phyloP scores from a whole-genome alignment of 306 rosid species.

The Sicyos edulis region DNA sequence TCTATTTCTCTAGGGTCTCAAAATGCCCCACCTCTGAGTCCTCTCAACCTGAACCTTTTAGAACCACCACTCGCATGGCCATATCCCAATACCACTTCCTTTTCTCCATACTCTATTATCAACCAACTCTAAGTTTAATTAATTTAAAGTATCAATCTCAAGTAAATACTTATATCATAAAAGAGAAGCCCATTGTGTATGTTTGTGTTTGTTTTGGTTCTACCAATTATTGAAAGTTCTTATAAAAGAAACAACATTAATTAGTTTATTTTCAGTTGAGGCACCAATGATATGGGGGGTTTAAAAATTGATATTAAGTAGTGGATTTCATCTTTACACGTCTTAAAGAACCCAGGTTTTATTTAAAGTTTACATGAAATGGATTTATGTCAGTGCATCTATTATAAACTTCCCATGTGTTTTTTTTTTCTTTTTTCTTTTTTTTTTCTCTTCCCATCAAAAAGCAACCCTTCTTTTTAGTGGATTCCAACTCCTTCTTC shows the following conservation, averaged over 20 bases:
- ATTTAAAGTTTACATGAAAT: background rate
- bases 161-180: too few relatives aligned
- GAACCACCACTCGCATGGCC: too few relatives aligned
- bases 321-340: slow-evolving; percentile 81
- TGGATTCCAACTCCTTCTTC: slow-evolving; percentile 31
- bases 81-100: too few relatives aligned
- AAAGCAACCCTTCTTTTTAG: slow-evolving; percentile 43
- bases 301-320: slow-evolving; percentile 15
- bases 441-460: slow-evolving; percentile 38
- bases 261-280: slow-evolving; percentile 35
- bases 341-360: slow-evolving; percentile 33
- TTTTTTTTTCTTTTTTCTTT: slow-evolving; percentile 31
- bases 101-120: too few relatives aligned
- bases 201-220: background rate
- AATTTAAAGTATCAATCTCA: too few relatives aligned
- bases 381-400: slow-evolving; percentile 32
- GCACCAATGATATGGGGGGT: slow-evolving; percentile 35
- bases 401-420: slow-evolving; percentile 40
- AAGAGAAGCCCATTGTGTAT: too few relatives aligned
- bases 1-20: background rate
- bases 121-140: background rate
- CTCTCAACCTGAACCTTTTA: too few relatives aligned
- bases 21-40: background rate
- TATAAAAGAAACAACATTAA: background rate
- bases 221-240: slow-evolving; percentile 21